phyloP scores from a whole-genome alignment of 2,329 filamentous ascomycete genomes.

The Cryphonectria nitschkei region DNA sequence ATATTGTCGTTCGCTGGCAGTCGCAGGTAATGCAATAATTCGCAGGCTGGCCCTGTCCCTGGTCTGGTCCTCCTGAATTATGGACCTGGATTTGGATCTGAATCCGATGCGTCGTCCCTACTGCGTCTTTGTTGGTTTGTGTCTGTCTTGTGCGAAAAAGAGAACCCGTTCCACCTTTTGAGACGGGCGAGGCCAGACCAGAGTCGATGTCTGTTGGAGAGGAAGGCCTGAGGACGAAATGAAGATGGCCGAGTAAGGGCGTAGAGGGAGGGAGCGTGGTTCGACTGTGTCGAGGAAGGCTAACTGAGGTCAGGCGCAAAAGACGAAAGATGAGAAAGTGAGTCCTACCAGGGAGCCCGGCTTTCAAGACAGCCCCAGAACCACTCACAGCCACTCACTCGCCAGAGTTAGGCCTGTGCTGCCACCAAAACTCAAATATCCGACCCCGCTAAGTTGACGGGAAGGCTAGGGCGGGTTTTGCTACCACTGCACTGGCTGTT shows the following conservation, averaged over 20 bases:
- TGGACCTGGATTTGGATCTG: constrained; percentile 2
- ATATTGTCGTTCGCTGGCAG: neutral
- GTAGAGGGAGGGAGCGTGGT: neutral
- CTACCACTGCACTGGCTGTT: neutral
- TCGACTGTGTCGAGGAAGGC: neutral
- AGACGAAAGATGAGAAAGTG: neutral
- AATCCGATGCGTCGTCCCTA: neutral
- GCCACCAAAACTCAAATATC: neutral
- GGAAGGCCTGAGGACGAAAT: neutral
- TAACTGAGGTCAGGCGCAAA: neutral
- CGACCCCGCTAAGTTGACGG: neutral
- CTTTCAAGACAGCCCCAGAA: neutral
- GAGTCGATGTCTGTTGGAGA: neutral
- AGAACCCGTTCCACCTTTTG: neutral
- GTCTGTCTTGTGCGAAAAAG: neutral
- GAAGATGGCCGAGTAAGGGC: neutral
- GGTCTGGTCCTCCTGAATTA: neutral
- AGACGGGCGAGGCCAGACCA: neutral
- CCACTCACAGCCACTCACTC: neutral
- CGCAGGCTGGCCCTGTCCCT: neutral
- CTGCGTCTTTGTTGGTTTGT: neutral
- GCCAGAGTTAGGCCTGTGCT: neutral
- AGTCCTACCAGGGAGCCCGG: neutral
- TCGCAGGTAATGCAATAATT: neutral
- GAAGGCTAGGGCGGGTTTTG: neutral